Conservation (phyloP, 2,329 filamentous ascomycete species). For the Endoconidiophora polonica region DNA sequence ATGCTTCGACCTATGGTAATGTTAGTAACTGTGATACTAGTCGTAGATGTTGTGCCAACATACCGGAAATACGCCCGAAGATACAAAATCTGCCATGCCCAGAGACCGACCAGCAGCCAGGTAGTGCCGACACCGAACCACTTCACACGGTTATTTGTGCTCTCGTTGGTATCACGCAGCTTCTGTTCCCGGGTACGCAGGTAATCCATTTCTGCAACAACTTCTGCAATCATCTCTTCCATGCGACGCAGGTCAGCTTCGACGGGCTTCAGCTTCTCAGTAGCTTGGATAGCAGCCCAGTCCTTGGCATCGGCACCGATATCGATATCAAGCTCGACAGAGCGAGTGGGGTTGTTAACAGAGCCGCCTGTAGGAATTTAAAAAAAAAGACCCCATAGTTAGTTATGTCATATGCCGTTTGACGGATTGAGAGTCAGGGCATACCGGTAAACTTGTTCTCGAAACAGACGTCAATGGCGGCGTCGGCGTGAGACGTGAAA, state of each 20-base stretch:
- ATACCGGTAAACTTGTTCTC: conserved; percentile 64
- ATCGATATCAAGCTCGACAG: conserved; percentile 84
- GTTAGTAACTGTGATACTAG: conserved; percentile 8
- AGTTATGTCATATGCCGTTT: not conserved
- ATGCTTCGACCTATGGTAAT: conserved; percentile 43
- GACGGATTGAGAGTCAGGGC: conserved; percentile 17
- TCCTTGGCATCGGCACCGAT: conserved; percentile 95
- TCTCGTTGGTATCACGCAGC: conserved; percentile 96
- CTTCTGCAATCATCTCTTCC: conserved; percentile 76
- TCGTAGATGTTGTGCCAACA: conserved; percentile 8
- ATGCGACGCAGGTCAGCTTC: conserved; percentile 88
- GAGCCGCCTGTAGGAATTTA: conserved; percentile 14
- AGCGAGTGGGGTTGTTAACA: conserved; percentile 39
- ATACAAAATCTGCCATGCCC: conserved; percentile 96
- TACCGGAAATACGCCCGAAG: conserved; percentile 89
- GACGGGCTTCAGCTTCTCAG: conserved; percentile 93
- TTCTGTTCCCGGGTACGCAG: conserved; percentile 79
- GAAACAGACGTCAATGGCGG: conserved; percentile 92
- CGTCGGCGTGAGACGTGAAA: conserved; percentile 83
- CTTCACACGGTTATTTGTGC: conserved; percentile 96
- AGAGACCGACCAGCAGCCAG: conserved; percentile 72
- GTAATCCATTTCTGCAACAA: conserved; percentile 94
- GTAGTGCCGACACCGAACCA: conserved; percentile 96
- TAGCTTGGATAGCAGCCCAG: conserved; percentile 90
- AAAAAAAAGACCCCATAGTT: not conserved